phyloP scores from a whole-genome alignment of 2,329 filamentous ascomycete species.

The Cephalotrichum gorgonifer region DNA sequence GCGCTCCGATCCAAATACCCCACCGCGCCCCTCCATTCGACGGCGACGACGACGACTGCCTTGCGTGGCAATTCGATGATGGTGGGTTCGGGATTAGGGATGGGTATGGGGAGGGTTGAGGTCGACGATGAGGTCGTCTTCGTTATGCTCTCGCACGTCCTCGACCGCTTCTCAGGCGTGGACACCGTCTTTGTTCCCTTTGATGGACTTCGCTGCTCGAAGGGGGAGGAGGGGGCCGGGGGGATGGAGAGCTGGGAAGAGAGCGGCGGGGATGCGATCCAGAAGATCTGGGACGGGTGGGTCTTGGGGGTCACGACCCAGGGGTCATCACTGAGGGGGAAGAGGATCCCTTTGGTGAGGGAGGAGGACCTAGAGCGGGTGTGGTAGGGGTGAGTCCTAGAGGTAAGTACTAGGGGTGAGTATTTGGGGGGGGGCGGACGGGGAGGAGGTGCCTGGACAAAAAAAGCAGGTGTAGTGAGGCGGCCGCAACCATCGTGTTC shows the following conservation, averaged over 20 bases:
- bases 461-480: too few relatives aligned
- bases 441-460: background rate
- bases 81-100: background rate
- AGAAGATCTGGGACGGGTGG: background rate
- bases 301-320: background rate
- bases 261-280: background rate
- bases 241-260: background rate
- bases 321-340: background rate
- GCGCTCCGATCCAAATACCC: constrained; percentile 10
- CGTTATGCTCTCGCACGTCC: constrained; percentile 34
- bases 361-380: background rate
- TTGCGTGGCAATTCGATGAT: too few relatives aligned
- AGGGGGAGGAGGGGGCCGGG: constrained; percentile 3
- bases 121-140: constrained; percentile 28
- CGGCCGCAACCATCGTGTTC: too few relatives aligned
- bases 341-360: background rate
- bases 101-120: background rate
- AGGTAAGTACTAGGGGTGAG: background rate
- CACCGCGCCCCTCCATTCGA: too few relatives aligned
- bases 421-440: background rate
- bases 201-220: background rate
- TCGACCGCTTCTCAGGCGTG: constrained; percentile 29
- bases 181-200: constrained; percentile 29
- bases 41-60: too few relatives aligned
- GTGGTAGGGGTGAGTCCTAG: background rate